These are phyloP conservation scores for Myriosclerotinia curreyana DNA, from an alignment of 2,329 filamentous ascomycete genomes.

Conservation along the genomic window DNA sequence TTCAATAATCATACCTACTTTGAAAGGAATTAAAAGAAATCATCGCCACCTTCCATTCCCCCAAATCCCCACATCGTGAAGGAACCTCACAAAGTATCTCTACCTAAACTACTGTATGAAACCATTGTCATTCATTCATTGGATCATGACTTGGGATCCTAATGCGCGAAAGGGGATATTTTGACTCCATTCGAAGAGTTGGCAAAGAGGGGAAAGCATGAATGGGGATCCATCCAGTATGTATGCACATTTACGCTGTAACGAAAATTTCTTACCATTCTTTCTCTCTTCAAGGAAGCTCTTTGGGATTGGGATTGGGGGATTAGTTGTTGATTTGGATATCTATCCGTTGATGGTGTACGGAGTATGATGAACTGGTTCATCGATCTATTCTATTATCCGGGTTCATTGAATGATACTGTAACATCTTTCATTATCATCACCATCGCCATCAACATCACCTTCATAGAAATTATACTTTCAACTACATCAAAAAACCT, in stretches of 20 bases:
- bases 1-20: too few relatives aligned
- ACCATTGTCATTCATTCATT: conserved; percentile 9
- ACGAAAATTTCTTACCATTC: background rate
- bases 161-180: conserved; percentile 14
- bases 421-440: too few relatives aligned
- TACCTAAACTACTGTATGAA: conserved; percentile 12
- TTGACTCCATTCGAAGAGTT: conserved; percentile 11
- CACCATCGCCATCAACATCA: too few relatives aligned
- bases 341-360: too few relatives aligned
- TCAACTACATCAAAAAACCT: background rate
- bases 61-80: conserved; percentile 4
- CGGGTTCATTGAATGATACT: too few relatives aligned
- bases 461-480: too few relatives aligned
- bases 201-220: conserved; percentile 5
- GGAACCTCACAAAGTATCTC: background rate
- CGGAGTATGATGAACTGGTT: too few relatives aligned
- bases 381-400: too few relatives aligned
- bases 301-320: too few relatives aligned
- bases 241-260: background rate
- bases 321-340: background rate
- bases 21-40: too few relatives aligned
- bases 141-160: background rate
- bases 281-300: too few relatives aligned
- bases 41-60: background rate
- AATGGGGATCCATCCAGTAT: background rate